These are phyloP conservation scores for Cutaneotrichosporon sp. DNA, from an alignment of 1,284 basidiomycete species.

Conservation along the genomic window DNA sequence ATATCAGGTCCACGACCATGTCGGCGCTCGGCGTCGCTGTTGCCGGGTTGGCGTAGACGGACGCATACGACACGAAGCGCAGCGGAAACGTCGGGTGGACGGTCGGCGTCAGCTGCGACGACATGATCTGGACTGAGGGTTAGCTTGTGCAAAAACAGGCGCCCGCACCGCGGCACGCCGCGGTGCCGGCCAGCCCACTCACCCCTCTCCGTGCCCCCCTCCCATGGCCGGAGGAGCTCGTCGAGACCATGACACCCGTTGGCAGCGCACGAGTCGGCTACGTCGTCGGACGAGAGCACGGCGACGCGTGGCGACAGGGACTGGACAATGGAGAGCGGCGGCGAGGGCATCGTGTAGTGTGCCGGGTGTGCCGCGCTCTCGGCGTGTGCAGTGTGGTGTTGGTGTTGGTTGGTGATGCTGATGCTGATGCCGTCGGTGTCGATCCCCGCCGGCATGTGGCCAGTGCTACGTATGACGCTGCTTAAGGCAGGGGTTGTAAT, in stretches of 20 bases:
- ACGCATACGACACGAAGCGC: conserved; percentile 43
- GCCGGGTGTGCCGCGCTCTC: too few species aligned
- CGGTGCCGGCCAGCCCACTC: conserved; percentile 5
- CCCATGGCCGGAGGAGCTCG: conserved; percentile 48
- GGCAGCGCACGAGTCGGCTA: conserved; percentile 38
- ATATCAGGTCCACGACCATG: conserved; percentile 44
- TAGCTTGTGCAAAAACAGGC: too few species aligned
- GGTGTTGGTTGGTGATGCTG: too few species aligned
- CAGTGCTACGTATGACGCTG: too few species aligned
- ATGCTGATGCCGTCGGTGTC: too few species aligned
- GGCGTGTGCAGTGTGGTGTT: too few species aligned
- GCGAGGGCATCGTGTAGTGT: conserved; percentile 44
- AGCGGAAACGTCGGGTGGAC: conserved; percentile 45
- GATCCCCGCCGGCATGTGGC: too few species aligned
- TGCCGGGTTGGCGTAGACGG: conserved; percentile 33
- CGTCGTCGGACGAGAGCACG: conserved; percentile 45
- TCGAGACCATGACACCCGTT: conserved; percentile 47
- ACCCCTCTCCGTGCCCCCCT: conserved; percentile 45
- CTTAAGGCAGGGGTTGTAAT: too few species aligned
- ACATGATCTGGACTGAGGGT: conserved; percentile 43
- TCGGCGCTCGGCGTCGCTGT: conserved; percentile 36
- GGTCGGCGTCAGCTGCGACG: conserved; percentile 43
- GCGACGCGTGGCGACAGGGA: conserved; percentile 47
- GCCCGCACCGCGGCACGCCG: not conserved
- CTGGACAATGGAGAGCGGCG: conserved; percentile 43